Evolutionary conservation across 2,329 filamentous ascomycete species (phyloP).

Genomic region (Colletotrichum sansevieriae): DNA sequence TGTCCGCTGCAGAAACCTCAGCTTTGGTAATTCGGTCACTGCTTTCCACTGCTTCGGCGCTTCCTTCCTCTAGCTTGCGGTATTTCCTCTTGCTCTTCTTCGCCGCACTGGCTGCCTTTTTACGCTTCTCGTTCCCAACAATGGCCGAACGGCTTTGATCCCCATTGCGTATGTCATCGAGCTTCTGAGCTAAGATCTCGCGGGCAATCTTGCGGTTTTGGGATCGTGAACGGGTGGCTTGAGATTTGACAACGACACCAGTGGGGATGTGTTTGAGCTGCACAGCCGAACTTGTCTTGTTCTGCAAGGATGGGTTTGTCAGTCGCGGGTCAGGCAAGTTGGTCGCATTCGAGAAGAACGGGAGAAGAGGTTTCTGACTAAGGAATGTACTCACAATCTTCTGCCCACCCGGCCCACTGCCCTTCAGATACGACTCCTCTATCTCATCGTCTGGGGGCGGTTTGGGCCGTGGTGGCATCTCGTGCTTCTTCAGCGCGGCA

Average conservation of each 20-base stretch:
- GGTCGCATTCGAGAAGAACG: neutral
- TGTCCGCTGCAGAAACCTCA: conserved; percentile 16
- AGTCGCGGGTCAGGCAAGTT: neutral
- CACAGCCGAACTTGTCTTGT: conserved; percentile 96
- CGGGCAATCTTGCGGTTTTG: conserved; percentile 92
- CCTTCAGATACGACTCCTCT: conserved; percentile 88
- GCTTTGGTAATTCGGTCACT: conserved; percentile 39
- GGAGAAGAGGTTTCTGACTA: neutral
- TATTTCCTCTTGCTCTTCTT: conserved; percentile 92
- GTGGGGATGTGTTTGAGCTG: conserved; percentile 92
- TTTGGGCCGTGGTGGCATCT: conserved; percentile 80
- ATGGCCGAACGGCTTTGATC: conserved; percentile 74
- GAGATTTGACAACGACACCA: conserved; percentile 92
- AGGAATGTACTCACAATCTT: conserved; percentile 78
- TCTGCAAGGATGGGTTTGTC: conserved; percentile 62
- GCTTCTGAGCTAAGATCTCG: conserved; percentile 78
- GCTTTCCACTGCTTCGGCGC: conserved; percentile 45
- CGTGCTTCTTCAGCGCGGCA: conserved; percentile 58
- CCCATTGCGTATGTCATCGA: conserved; percentile 81
- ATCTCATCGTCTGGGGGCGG: conserved; percentile 83
- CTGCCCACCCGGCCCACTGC: conserved; percentile 92
- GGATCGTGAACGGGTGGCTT: conserved; percentile 86
- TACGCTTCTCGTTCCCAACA: conserved; percentile 72
- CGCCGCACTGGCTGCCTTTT: conserved; percentile 78
- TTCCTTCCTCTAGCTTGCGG: conserved; percentile 68